Conservation (phyloP, 2,329 filamentous ascomycete species). For the Graphilbum sp. region DNA sequence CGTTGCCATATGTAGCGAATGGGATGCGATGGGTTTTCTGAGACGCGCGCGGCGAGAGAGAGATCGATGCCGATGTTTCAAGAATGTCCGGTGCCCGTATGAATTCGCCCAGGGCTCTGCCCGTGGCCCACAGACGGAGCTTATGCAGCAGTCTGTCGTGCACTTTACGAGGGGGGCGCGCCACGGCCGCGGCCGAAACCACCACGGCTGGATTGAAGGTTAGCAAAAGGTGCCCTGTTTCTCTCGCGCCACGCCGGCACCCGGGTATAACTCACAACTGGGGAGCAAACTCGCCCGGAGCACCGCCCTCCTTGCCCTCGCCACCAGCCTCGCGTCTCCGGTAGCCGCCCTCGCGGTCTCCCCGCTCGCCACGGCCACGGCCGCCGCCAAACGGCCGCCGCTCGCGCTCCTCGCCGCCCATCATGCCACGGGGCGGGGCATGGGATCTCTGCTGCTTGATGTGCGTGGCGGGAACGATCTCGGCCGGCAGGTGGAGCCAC, state of each 20-base stretch:
- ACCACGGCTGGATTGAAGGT: conserved; percentile 47
- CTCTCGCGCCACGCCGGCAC: too few species aligned
- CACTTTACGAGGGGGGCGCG: conserved; percentile 47
- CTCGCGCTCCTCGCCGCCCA: conserved; percentile 73
- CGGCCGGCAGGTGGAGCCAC: conserved; percentile 98
- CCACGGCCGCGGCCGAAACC: conserved; percentile 76
- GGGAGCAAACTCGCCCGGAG: conserved; percentile 81
- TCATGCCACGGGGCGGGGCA: conserved; percentile 96
- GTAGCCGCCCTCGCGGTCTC: conserved; percentile 81
- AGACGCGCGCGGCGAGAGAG: not conserved
- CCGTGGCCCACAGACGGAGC: not conserved
- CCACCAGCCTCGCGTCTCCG: conserved; percentile 74
- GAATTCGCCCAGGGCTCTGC: too few species aligned
- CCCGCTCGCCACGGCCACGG: conserved; percentile 64
- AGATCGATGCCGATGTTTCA: too few species aligned
- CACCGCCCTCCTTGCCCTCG: conserved; percentile 79
- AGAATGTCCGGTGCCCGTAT: too few species aligned
- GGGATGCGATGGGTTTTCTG: not conserved
- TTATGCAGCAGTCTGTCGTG: not conserved
- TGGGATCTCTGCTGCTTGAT: conserved; percentile 99
- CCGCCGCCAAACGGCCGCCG: conserved; percentile 67
- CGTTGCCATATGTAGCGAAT: not conserved
- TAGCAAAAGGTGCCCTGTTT: too few species aligned
- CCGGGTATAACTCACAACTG: conserved; percentile 75
- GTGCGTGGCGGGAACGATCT: conserved; percentile 98